Conservation (phyloP, 164 flowering plant genomes). For the Stephania japonica region DNA sequence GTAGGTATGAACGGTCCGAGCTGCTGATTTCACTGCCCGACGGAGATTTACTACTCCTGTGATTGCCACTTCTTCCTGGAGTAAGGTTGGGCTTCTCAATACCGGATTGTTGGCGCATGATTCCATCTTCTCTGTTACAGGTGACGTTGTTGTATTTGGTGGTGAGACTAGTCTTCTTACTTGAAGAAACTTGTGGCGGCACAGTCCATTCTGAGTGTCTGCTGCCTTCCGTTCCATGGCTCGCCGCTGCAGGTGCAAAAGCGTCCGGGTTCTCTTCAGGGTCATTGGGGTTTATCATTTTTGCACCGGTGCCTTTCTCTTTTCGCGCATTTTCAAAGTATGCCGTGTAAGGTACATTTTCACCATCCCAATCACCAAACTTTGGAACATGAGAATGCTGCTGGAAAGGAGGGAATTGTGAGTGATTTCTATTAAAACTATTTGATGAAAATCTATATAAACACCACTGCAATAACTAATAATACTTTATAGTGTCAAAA, state of each 20-base stretch:
- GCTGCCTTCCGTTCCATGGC: slow-evolving; percentile 3
- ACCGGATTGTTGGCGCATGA: slow-evolving; percentile 3
- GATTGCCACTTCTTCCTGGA: slow-evolving; percentile 15
- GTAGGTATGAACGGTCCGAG: slow-evolving; percentile 28
- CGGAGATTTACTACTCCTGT: slow-evolving; percentile 20
- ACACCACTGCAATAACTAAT: background rate
- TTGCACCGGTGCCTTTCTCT: slow-evolving; percentile 28
- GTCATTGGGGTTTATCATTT: slow-evolving; percentile 57
- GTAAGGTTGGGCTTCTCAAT: background rate
- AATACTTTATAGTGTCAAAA: background rate
- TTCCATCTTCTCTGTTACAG: slow-evolving; percentile 7
- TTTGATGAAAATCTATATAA: background rate
- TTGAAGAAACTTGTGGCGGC: slow-evolving; percentile 6
- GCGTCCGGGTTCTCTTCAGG: slow-evolving; percentile 62
- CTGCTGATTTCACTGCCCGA: slow-evolving; percentile 29
- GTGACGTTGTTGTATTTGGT: slow-evolving; percentile 4
- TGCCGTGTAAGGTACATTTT: slow-evolving; percentile 51
- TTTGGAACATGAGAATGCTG: slow-evolving; percentile 48
- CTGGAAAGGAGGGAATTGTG: slow-evolving; percentile 11
- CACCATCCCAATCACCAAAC: slow-evolving; percentile 58
- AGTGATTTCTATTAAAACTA: background rate
- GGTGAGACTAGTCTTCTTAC: slow-evolving; percentile 2
- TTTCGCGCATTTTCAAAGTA: slow-evolving; percentile 54
- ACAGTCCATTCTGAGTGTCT: slow-evolving; percentile 3
- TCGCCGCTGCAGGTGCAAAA: slow-evolving; percentile 15